phyloP scores from a whole-genome alignment of 2,329 filamentous ascomycete species.

The Diaporthe ilicicola region DNA sequence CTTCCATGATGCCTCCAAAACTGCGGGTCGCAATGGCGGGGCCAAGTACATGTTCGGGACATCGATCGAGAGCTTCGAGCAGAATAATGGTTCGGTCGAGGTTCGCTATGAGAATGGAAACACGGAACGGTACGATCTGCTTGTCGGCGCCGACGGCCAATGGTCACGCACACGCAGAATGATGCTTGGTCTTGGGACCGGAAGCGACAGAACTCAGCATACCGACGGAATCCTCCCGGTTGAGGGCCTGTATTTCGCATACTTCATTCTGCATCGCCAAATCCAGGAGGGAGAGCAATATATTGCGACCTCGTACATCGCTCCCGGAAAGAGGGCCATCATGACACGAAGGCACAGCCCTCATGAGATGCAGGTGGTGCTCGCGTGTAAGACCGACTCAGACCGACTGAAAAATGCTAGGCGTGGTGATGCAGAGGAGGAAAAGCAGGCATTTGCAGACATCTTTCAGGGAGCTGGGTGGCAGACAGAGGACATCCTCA shows the following conservation, averaged over 20 bases:
- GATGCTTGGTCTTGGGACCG: conserved; percentile 44
- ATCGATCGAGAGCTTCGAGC: conserved; percentile 39
- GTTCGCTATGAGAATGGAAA: conserved; percentile 53
- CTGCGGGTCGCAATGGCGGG: conserved; percentile 37
- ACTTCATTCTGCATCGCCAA: conserved; percentile 24
- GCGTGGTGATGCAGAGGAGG: conserved; percentile 32
- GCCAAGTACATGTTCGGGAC: conserved; percentile 41
- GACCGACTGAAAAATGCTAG: background rate
- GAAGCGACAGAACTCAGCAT: background rate
- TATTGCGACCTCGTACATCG: conserved; percentile 38
- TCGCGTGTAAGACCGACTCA: conserved; percentile 11
- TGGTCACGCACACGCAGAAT: conserved; percentile 56
- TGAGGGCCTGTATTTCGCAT: conserved; percentile 36
- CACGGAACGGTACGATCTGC: conserved; percentile 54
- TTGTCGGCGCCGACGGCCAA: conserved; percentile 64
- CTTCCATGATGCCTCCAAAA: conserved; percentile 49
- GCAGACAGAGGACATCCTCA: conserved; percentile 45
- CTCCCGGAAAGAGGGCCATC: conserved; percentile 45
- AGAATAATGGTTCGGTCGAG: conserved; percentile 38
- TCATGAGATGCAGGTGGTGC: conserved; percentile 4
- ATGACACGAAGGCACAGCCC: conserved; percentile 45
- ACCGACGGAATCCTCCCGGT: conserved; percentile 37
- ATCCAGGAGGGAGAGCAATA: conserved; percentile 8
- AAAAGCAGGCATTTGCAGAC: conserved; percentile 40
- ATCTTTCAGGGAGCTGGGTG: conserved; percentile 48